Base-by-base conservation (phyloP, 23 red algal genomes). In the Gracilaria vermiculophylla region DNA sequence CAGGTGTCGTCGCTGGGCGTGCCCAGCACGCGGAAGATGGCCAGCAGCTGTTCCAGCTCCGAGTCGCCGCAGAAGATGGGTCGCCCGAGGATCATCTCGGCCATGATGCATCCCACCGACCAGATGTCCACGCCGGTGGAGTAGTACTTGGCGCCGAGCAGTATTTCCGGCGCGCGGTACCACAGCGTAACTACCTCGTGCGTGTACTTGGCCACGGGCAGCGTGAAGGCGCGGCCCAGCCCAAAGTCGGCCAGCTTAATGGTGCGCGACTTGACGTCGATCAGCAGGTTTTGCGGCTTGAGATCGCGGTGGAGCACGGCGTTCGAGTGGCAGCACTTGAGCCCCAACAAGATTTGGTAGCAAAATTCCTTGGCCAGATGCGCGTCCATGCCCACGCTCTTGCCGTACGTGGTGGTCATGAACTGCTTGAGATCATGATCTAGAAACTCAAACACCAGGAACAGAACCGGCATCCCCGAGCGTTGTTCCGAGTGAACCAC, bases 181-280 rank as follows among this genome's bases (percentile, higher is more conserved):
- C 96, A 98, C 80, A 98, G 45, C 41, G 96, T 98, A n/a, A 98
- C 92, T n/a, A 98, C 92, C 80, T 98, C 96, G 82, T 98, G 96
- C 20, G 96, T 98, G 89, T 98, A 98, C 86, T 95, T 98, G 19
- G 51, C 92, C 34, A 95, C 93, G 0, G 96, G 96, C 47, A 98
- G 71, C 16, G 86, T 86, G 76, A 95, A 98, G 36, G 89, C 88
- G 24, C 96, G 87, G 15, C 96, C 96, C 12, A 98, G 61, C 12
- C 96, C 96, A 69, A 98, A 98, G 77, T 98, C 96, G 60, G 96
- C 96, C 55, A 98, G 81, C 83, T 98, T 98, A 53, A 98, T 85
- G 42, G 80, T 95, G 27, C 62, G 39, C 25, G 80, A 61, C 58
- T 95, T 83, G 42, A 94, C 72, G 67, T 92, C 82, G 35, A 98